A percentile compares a stretch with the other conserved stretches of the same genome.
These are phyloP conservation scores for Globisporangium uncinulatum DNA, from an alignment of 352 stramenopile species.

Conservation along the genomic window DNA sequence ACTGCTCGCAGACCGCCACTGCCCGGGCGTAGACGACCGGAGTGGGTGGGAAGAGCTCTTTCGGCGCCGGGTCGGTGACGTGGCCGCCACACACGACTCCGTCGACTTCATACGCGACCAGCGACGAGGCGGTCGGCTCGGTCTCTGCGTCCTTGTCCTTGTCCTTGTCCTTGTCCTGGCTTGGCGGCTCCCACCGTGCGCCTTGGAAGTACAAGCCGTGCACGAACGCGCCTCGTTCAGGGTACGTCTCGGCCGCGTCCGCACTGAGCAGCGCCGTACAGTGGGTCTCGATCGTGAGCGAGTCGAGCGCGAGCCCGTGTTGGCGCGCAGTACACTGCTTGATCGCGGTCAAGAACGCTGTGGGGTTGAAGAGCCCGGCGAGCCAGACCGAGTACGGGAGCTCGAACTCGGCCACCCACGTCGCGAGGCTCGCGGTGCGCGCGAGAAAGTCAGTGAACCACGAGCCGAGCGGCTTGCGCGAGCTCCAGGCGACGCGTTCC, in stretches of 20 bases:
- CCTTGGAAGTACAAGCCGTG: constrained; percentile 95
- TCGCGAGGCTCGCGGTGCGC: constrained; percentile 50
- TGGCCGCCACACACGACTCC: constrained; percentile 81
- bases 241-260: constrained; percentile 61
- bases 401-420: constrained; percentile 66
- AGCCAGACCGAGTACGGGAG: constrained; percentile 82
- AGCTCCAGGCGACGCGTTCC: constrained; percentile 81
- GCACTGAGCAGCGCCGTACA: constrained; percentile 68
- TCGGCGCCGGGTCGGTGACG: constrained; percentile 88
- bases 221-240: constrained; percentile 88
- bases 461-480: constrained; percentile 61
- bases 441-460: constrained; percentile 85
- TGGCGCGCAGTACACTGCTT: constrained; percentile 84
- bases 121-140: constrained; percentile 69
- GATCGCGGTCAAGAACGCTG: constrained; percentile 81
- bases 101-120: constrained; percentile 72
- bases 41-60: constrained; percentile 87
- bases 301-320: constrained; percentile 85
- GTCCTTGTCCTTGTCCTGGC: not conserved
- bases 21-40: constrained; percentile 94
- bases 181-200: constrained; percentile 79
- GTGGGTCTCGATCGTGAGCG: constrained; percentile 94
- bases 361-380: constrained; percentile 75
- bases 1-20: constrained; percentile 85
- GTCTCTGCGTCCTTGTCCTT: constrained; percentile 42